Percentiles rank a stretch among this genome's conserved stretches.
These are phyloP conservation scores for Mycena capillaripes DNA, from an alignment of 768 basidiomycete genomes.

Conservation along the genomic window DNA sequence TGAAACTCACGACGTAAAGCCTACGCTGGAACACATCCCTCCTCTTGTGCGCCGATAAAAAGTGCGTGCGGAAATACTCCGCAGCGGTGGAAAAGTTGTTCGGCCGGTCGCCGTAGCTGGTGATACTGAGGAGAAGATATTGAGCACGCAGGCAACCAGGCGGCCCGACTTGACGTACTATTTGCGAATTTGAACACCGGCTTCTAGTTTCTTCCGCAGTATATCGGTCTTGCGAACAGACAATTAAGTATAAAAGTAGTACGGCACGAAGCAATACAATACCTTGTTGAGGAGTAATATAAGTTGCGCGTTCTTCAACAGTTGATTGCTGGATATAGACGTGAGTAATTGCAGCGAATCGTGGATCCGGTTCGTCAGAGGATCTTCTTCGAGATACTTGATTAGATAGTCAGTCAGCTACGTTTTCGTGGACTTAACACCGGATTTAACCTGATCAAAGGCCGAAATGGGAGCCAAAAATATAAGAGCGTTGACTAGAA, in stretches of 20 bases:
- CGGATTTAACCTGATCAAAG: conserved; percentile 77
- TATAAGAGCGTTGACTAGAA: conserved; percentile 83
- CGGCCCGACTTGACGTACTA: conserved; percentile 66
- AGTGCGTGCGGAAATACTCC: conserved; percentile 89
- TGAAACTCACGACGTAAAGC: conserved; percentile 71
- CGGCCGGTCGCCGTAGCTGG: conserved; percentile 80
- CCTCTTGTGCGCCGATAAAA: conserved; percentile 79
- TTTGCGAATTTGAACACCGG: conserved; percentile 78
- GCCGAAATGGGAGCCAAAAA: conserved; percentile 90
- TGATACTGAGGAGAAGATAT: conserved; percentile 64
- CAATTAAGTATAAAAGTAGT: conserved; percentile 7
- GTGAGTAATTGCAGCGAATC: conserved; percentile 87
- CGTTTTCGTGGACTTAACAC: conserved; percentile 29
- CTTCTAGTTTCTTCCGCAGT: conserved; percentile 76
- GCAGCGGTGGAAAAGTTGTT: conserved; percentile 81
- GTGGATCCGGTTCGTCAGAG: conserved; percentile 82
- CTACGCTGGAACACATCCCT: conserved; percentile 72
- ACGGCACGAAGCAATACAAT: conserved; percentile 36
- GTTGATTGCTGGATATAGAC: conserved; percentile 79
- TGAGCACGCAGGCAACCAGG: conserved; percentile 8
- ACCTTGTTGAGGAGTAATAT: conserved; percentile 88
- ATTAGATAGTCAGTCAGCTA: conserved; percentile 11
- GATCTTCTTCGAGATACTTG: conserved; percentile 88
- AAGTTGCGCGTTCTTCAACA: conserved; percentile 79
- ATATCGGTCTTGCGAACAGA: conserved; percentile 71